A percentile compares a stretch with the other conserved stretches of the same genome.
Conservation (phyloP, 192 early-diverging fungal species). For the Dissophora globulifera region DNA sequence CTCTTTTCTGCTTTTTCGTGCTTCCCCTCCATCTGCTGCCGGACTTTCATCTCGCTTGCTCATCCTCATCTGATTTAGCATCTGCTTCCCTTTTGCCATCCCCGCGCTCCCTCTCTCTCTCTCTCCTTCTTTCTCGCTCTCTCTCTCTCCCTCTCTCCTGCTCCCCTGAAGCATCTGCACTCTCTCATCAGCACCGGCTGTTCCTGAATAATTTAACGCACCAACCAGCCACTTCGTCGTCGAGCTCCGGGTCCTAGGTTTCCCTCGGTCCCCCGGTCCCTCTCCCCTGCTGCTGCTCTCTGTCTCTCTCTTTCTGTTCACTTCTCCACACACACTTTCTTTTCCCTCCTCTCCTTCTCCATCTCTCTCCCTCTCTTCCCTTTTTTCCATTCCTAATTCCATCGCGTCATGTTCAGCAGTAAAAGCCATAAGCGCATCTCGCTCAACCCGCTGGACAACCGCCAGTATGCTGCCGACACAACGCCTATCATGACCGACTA, state of each 20-base stretch:
- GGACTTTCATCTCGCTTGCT: background rate
- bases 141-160: no score
- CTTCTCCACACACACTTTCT: background rate
- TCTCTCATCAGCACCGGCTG: no score
- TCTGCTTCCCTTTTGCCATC: no score
- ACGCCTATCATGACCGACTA: constrained; percentile 50
- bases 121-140: background rate
- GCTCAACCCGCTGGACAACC: constrained; percentile 31
- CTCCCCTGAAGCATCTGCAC: no score
- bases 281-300: background rate
- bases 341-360: background rate
- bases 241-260: background rate
- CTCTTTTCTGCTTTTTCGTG: no score
- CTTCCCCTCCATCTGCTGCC: no score
- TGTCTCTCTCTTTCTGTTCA: constrained; percentile 1
- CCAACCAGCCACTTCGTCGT: no score
- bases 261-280: background rate
- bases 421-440: constrained; percentile 43
- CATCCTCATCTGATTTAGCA: background rate
- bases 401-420: constrained; percentile 32
- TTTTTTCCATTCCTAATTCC: background rate
- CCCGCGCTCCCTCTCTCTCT: constrained; percentile 1
- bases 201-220: no score
- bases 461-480: constrained; percentile 32
- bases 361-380: background rate